Conservation (phyloP, 169 alveolate genomes). For the Eimeria necatrix region DNA sequence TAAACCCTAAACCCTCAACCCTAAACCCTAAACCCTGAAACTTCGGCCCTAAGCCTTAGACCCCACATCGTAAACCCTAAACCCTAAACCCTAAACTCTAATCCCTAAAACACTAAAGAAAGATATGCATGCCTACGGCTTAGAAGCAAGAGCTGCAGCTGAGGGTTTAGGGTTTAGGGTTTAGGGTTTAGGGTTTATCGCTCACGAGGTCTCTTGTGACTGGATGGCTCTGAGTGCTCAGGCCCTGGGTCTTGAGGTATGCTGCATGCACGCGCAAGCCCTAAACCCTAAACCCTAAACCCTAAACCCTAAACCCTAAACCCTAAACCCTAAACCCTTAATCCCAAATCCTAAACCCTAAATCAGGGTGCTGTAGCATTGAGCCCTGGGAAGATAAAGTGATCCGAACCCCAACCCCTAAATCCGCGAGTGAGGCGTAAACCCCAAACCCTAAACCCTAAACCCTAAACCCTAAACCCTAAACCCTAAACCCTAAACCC, state of each 20-base stretch:
- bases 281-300: constrained; percentile 21
- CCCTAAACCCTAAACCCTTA: constrained; percentile 13
- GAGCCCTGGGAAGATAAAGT: too few relatives aligned
- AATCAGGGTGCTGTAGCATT: too few relatives aligned
- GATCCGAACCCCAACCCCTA: too few relatives aligned
- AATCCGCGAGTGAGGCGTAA: too few relatives aligned
- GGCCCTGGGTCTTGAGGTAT: not conserved
- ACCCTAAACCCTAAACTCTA: too few relatives aligned
- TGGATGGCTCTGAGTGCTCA: not conserved
- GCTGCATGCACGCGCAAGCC: not conserved
- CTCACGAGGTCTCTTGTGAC: not conserved
- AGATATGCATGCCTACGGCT: not conserved
- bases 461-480: too few relatives aligned
- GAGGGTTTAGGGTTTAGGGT: constrained; percentile 33
- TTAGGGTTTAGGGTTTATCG: not conserved
- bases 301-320: not conserved
- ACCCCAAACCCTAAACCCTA: too few relatives aligned
- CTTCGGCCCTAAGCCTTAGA: not conserved
- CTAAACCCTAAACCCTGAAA: not conserved
- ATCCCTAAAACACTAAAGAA: not conserved
- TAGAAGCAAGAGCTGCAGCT: too few relatives aligned
- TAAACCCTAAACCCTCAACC: not conserved
- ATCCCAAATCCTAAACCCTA: not conserved
- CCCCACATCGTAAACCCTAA: too few relatives aligned
- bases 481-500: too few relatives aligned